These are phyloP conservation scores for Erodium chrysanthum DNA, from an alignment of 441 rosid species.

Conservation along the genomic window DNA sequence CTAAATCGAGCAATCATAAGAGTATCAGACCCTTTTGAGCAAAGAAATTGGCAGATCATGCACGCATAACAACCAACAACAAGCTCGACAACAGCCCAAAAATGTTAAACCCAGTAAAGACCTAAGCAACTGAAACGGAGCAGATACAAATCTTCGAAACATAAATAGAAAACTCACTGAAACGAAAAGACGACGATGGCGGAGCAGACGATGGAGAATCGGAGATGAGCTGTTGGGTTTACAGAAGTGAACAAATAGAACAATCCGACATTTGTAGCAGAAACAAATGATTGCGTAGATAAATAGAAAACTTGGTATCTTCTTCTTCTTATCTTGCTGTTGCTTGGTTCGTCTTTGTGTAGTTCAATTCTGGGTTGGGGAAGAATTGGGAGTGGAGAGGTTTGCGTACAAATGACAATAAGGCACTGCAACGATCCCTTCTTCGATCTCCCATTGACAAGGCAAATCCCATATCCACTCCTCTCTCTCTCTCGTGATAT, in stretches of 20 bases:
- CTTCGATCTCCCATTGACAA: slow-evolving; percentile 3
- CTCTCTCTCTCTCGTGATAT: no score
- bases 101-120: neutral
- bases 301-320: neutral
- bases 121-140: neutral
- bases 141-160: neutral
- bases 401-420: neutral
- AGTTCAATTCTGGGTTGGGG: neutral
- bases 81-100: neutral
- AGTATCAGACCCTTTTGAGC: no score
- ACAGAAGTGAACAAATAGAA: neutral
- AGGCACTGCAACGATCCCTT: slow-evolving; percentile 1
- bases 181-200: neutral
- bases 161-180: neutral
- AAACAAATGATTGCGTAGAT: neutral
- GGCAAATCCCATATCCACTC: neutral
- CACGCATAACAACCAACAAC: neutral
- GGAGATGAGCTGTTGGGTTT: neutral
- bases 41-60: neutral
- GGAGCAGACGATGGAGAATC: neutral
- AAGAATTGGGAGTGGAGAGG: neutral
- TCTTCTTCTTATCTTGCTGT: neutral
- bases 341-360: neutral
- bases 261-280: neutral
- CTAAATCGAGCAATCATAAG: no score